phyloP scores from a whole-genome alignment of 495 filamentous ascomycete species.

The Talaromyces ruber region DNA sequence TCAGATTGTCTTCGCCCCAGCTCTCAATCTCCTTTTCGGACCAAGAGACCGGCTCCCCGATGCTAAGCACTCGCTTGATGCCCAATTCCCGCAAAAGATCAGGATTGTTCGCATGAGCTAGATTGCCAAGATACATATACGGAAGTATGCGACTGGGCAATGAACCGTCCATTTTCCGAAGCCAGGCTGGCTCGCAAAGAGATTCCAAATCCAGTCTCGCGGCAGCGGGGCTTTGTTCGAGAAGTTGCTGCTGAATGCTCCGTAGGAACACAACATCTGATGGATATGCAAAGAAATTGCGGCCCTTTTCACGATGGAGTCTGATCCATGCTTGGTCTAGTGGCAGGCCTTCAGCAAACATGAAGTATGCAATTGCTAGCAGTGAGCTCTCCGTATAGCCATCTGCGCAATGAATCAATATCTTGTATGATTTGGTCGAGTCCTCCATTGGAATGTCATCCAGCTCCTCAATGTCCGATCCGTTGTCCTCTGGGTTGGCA shows the following conservation, averaged over 20 bases:
- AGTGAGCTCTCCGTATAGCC: slow-evolving; percentile 93
- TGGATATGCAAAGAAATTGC: slow-evolving; percentile 95
- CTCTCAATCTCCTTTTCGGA: slow-evolving; percentile 51
- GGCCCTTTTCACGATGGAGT: slow-evolving; percentile 68
- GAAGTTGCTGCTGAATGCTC: slow-evolving; percentile 63
- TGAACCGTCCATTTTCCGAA: slow-evolving; percentile 77
- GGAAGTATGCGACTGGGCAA: slow-evolving; percentile 79
- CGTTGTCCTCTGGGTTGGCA: slow-evolving; percentile 46
- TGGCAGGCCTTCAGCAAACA: slow-evolving; percentile 76
- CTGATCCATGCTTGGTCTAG: slow-evolving; percentile 79
- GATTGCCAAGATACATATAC: slow-evolving; percentile 95
- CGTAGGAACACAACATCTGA: slow-evolving; percentile 76
- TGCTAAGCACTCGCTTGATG: slow-evolving; percentile 80
- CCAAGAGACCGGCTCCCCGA: slow-evolving; percentile 89
- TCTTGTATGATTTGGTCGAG: slow-evolving; percentile 40
- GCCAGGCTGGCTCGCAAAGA: slow-evolving; percentile 64
- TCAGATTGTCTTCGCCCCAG: slow-evolving; percentile 67
- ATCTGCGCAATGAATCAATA: slow-evolving; percentile 88
- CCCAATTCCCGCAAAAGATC: slow-evolving; percentile 70
- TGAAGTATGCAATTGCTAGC: slow-evolving; percentile 80
- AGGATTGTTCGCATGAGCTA: slow-evolving; percentile 88
- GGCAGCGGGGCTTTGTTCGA: slow-evolving; percentile 42
- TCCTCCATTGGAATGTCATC: slow-evolving; percentile 47
- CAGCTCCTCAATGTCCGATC: slow-evolving; percentile 41
- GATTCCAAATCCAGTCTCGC: slow-evolving; percentile 17